These are phyloP conservation scores for Cantharellus anzutake DNA, from an alignment of 768 basidiomycete genomes.

Conservation along the genomic window DNA sequence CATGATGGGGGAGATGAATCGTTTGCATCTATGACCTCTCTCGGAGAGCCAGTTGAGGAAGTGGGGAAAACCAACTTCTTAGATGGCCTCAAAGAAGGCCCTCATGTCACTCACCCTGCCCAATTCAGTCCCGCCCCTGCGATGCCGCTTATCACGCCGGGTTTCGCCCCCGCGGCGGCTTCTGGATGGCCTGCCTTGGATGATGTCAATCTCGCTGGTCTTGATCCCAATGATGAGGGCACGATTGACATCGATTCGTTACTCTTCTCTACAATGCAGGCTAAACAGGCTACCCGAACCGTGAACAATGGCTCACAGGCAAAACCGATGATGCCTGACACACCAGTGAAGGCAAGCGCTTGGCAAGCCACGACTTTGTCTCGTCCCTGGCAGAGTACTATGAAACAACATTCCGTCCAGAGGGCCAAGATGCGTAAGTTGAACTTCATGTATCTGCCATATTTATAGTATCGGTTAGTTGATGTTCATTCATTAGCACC, in stretches of 20 bases:
- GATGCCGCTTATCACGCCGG: not conserved
- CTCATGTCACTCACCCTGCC: not conserved
- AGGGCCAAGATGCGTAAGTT: not conserved
- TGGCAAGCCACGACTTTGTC: not conserved
- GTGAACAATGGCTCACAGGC: not conserved
- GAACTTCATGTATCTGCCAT: not conserved
- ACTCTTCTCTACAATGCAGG: not conserved
- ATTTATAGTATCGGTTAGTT: not conserved
- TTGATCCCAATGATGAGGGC: not conserved
- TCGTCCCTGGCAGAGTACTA: conserved; percentile 6
- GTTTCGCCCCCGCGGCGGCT: not conserved
- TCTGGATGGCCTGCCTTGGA: not conserved
- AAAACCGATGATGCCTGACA: conserved; percentile 9
- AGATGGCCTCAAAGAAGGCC: not conserved
- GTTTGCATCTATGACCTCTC: not conserved
- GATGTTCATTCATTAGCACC: conserved; percentile 1
- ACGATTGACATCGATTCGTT: not conserved
- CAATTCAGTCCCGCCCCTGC: not conserved
- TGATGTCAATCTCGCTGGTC: not conserved
- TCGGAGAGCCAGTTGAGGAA: not conserved
- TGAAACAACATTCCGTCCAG: conserved; percentile 1
- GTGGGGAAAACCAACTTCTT: not conserved
- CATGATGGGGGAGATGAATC: not conserved
- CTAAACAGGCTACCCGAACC: not conserved
- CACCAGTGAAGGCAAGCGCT: conserved; percentile 3